A percentile compares a stretch with the other conserved stretches of the same genome.
These are phyloP conservation scores for Agapanthus africanus DNA, from an alignment of 106 monocot species.

Conservation along the genomic window DNA sequence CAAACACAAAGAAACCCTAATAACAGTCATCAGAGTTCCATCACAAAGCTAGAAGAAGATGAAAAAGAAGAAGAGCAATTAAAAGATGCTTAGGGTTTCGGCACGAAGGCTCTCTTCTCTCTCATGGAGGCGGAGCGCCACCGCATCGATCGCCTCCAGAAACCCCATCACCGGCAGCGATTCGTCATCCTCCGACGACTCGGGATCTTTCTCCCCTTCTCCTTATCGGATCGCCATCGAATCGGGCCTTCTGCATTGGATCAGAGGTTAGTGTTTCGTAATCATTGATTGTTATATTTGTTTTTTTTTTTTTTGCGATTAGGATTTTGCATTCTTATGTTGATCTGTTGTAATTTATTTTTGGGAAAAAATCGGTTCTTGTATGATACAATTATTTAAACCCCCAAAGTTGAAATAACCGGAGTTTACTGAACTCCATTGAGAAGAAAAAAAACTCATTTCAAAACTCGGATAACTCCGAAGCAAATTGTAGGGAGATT, in stretches of 20 bases:
- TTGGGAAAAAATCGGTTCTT: too few species aligned
- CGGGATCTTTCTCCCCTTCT: neutral
- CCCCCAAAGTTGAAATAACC: too few species aligned
- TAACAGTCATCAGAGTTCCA: too few species aligned
- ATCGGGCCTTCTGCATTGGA: neutral
- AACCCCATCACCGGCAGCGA: neutral
- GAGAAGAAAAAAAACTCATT: too few species aligned
- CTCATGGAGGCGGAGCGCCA: slow-evolving; percentile 1
- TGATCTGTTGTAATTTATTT: too few species aligned
- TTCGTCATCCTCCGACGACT: neutral
- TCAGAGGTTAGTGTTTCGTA: neutral
- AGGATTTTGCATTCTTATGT: too few species aligned
- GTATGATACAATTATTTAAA: too few species aligned
- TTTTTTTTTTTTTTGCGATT: too few species aligned
- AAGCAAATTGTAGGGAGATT: too few species aligned
- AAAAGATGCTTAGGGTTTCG: slow-evolving; percentile 1
- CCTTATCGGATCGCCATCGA: slow-evolving; percentile 2
- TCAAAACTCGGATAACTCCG: too few species aligned
- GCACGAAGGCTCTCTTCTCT: slow-evolving; percentile 6
- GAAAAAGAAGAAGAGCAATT: neutral
- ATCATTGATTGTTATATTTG: neutral
- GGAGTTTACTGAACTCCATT: too few species aligned
- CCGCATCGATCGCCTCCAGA: neutral
- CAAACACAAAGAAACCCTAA: slow-evolving; percentile 7
- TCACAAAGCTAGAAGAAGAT: neutral